Evolutionary conservation across 75 land plant genomes (phyloP).

Genomic region (Cryptomeria japonica): DNA sequence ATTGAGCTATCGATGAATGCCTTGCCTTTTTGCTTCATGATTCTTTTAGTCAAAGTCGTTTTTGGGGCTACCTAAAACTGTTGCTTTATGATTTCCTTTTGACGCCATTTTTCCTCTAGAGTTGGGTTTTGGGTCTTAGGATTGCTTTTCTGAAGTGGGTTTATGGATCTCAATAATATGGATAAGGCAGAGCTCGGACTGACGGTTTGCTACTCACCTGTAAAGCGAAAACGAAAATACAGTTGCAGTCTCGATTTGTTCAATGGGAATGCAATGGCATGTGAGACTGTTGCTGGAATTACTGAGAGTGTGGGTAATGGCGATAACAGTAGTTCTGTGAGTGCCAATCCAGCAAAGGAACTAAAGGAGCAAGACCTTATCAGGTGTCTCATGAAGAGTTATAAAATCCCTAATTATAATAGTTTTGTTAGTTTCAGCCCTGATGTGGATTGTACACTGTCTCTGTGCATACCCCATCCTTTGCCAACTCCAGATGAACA

Average conservation of each 20-base stretch:
- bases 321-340: background rate
- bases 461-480: background rate
- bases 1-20: too few species aligned
- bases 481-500: background rate
- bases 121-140: too few species aligned
- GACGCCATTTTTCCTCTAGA: too few species aligned
- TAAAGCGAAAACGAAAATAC: background rate
- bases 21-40: background rate
- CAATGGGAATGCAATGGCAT: background rate
- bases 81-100: too few species aligned
- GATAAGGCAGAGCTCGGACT: background rate
- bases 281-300: background rate
- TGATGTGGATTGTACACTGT: background rate
- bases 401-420: background rate
- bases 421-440: background rate
- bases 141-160: background rate
- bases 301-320: background rate
- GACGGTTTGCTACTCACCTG: background rate
- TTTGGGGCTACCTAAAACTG: too few species aligned
- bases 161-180: background rate
- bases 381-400: background rate
- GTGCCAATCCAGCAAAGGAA: background rate
- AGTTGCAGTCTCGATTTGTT: background rate
- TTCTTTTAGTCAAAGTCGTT: too few species aligned
- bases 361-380: background rate